Percentiles rank a stretch among this genome's conserved stretches.
phyloP scores from a whole-genome alignment of 768 basidiomycete species.

The Butyriboletus loyo region DNA sequence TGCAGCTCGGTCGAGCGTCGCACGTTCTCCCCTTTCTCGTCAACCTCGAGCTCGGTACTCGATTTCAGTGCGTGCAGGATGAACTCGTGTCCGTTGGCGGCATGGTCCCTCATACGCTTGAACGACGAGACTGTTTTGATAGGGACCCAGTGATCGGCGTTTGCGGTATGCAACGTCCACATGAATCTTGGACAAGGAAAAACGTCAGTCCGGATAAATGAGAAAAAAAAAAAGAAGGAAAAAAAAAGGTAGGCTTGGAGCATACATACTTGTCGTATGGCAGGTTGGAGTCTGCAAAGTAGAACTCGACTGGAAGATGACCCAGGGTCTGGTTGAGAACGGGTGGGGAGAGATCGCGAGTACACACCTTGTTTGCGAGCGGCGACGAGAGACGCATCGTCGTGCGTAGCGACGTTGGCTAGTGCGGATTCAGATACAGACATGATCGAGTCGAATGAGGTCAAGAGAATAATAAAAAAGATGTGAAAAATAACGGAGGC shows the following conservation, averaged over 20 bases:
- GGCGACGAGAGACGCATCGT: slow-evolving; percentile 43
- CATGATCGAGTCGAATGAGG: slow-evolving; percentile 17
- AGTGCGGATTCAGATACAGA: slow-evolving; percentile 16
- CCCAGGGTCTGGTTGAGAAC: background rate
- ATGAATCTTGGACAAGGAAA: slow-evolving; percentile 62
- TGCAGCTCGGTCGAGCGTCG: slow-evolving; percentile 72
- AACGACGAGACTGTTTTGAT: slow-evolving; percentile 86
- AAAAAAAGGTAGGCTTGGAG: no score
- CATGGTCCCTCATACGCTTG: slow-evolving; percentile 87
- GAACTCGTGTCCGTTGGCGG: slow-evolving; percentile 60
- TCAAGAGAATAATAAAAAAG: background rate
- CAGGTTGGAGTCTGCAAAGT: slow-evolving; percentile 95
- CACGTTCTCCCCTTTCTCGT: slow-evolving; percentile 68
- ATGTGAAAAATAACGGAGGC: background rate
- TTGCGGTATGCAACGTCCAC: slow-evolving; percentile 86
- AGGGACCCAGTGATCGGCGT: slow-evolving; percentile 86
- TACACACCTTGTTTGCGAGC: slow-evolving; percentile 56
- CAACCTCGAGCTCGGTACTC: slow-evolving; percentile 64
- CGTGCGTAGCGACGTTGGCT: slow-evolving; percentile 20
- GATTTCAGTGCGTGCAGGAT: slow-evolving; percentile 62
- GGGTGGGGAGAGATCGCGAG: background rate
- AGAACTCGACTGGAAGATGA: slow-evolving; percentile 75
- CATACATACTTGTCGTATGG: slow-evolving; percentile 82
- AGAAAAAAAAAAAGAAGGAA: background rate
- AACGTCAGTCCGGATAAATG: background rate